A percentile compares a stretch with the other conserved stretches of the same genome.
Evolutionary conservation across 78 protist species (phyloP).

Genomic region (Creolimax fragrantissima): DNA sequence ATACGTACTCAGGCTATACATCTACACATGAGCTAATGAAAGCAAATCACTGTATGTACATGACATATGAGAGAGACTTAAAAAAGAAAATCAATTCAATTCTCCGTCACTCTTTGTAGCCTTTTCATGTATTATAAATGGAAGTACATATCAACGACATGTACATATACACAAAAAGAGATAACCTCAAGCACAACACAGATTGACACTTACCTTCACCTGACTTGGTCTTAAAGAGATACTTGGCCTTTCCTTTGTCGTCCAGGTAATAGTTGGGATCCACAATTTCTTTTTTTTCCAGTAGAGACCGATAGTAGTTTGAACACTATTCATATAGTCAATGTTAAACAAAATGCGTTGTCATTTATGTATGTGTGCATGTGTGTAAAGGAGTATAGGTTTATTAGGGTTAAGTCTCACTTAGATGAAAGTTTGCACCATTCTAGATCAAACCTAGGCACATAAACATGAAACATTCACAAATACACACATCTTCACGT

Average conservation of each 20-base stretch:
- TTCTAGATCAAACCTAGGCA: not conserved
- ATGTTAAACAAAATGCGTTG: not conserved
- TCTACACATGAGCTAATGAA: no score
- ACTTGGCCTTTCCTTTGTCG: slow-evolving; percentile 27
- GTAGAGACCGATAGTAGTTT: slow-evolving; percentile 21
- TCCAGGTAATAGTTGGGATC: slow-evolving; percentile 23
- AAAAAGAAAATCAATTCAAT: no score
- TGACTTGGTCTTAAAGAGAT: no score
- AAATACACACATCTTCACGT: not conserved
- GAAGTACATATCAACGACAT: no score
- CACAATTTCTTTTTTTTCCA: not conserved
- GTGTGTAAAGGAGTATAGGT: not conserved
- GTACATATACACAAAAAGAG: no score
- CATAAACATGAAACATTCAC: not conserved
- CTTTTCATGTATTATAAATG: no score
- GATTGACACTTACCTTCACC: no score
- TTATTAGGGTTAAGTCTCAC: not conserved
- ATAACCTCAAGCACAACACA: no score
- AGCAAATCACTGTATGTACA: no score
- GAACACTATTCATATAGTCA: not conserved
- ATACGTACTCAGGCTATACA: no score
- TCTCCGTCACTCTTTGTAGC: no score
- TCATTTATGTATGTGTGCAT: not conserved
- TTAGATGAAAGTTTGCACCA: not conserved
- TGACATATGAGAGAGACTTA: no score